Evolutionary conservation across 768 basidiomycete species (phyloP), one percentile per base, ranked within the genome.

Genomic region (Termitomyces sp.): DNA sequence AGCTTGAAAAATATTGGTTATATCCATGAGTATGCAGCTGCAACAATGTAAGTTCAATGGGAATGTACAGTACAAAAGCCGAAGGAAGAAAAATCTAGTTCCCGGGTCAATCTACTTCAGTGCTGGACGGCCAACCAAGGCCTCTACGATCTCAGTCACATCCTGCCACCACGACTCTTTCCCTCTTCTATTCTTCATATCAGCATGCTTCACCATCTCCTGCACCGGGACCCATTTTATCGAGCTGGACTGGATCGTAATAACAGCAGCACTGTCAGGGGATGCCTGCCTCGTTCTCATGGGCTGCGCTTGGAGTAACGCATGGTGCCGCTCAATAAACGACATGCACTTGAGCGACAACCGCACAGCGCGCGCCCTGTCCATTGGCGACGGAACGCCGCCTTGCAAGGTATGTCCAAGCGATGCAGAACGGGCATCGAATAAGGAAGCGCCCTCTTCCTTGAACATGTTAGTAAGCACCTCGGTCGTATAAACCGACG

Each of bases 351-450:
- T 88, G 60, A 96, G 77, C 9, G 96, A 86, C 46, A 98, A 81
- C 36, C 97, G 88, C 9, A 90, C 87, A 3, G 93, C 97, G 26
- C 93, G 90, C 0, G 89, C 86, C 51, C 96, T 90, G 74, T 98
- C 97, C 64, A 92, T 81, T 0, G 97, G 97, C 1, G 96, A 97
- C 4, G 97, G 97, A 16, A 93, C 85, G 3, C 94, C 94, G 7
- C 97, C 97, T 68, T 99, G 97, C 4, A 99, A 76, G 4, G 95
- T 98, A 75, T 99, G 97, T n/a, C 97, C 97, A 22, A 99, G 84
- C 1, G 92, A 90, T n/a, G 96, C 97, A n/a, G 86, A 90, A 48
- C 97, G 88, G 20, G 97, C 86, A 73, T 99, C 97, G 68, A 98
- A 99, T 29, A 98, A 77, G 5, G 79, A 62, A 26, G 87, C 87